phyloP scores from a whole-genome alignment of 2,329 filamentous ascomycete species.

The Dactylonectria estremocensis region DNA sequence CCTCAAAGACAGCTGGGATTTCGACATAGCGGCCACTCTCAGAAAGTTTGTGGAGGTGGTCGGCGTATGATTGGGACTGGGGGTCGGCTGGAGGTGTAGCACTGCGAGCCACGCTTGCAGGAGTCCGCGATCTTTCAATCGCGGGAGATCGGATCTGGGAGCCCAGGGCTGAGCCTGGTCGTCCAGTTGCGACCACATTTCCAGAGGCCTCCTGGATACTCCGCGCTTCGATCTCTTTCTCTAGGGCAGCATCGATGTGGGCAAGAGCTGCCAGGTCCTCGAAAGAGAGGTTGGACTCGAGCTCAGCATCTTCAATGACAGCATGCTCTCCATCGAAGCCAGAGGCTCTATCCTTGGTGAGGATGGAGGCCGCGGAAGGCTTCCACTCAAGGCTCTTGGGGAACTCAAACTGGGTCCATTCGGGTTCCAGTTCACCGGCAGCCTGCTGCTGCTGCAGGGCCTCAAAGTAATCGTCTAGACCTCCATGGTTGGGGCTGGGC shows the following conservation, averaged over 20 bases:
- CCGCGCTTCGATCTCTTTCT: constrained; percentile 79
- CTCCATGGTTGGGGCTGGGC: constrained; percentile 70
- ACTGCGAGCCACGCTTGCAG: constrained; percentile 66
- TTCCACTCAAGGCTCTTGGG: constrained; percentile 93
- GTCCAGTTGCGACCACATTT: constrained; percentile 56
- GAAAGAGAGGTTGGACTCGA: constrained; percentile 57
- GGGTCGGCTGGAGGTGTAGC: constrained; percentile 74
- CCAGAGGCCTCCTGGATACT: constrained; percentile 62
- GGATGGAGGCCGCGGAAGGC: constrained; percentile 68
- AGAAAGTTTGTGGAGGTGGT: constrained; percentile 83
- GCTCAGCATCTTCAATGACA: constrained; percentile 54
- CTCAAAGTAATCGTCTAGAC: constrained; percentile 92
- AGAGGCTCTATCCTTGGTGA: constrained; percentile 72
- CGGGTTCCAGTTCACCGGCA: constrained; percentile 75
- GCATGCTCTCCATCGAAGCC: constrained; percentile 53
- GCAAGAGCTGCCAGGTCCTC: constrained; percentile 76
- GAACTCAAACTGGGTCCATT: constrained; percentile 95
- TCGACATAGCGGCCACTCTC: constrained; percentile 83
- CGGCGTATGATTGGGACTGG: constrained; percentile 80
- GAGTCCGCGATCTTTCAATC: constrained; percentile 59
- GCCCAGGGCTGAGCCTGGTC: constrained; percentile 57
- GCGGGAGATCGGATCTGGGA: constrained; percentile 60
- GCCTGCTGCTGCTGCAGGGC: constrained; percentile 86
- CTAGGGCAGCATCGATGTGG: constrained; percentile 87
- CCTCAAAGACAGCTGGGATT: constrained; percentile 92